Conservation (phyloP, 2,329 filamentous ascomycete species). For the Fusarium pilosicola region DNA sequence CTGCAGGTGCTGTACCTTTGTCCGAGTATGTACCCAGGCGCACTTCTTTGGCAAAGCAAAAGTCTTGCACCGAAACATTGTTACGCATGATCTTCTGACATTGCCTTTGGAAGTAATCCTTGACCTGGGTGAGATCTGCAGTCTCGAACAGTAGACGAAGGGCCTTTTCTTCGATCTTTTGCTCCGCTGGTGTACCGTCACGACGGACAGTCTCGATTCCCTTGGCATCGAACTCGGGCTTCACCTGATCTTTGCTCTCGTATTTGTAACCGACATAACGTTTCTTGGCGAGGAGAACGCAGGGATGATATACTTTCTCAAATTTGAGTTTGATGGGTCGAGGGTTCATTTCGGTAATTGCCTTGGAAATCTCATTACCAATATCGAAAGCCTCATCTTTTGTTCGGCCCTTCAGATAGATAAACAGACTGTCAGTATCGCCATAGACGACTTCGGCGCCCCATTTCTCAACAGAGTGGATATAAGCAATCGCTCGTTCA, state of each 20-base stretch:
- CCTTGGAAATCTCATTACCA: conserved; percentile 89
- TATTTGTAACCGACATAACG: conserved; percentile 99
- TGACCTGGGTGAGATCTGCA: conserved; percentile 87
- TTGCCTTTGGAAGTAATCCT: conserved; percentile 88
- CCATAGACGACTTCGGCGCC: conserved; percentile 97
- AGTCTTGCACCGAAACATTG: conserved; percentile 89
- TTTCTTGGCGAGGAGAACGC: conserved; percentile 94
- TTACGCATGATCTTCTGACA: conserved; percentile 94
- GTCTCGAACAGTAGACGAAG: conserved; percentile 91
- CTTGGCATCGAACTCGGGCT: conserved; percentile 95
- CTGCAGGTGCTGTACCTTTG: conserved; percentile 81
- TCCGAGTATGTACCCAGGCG: conserved; percentile 86
- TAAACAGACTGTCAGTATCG: conserved; percentile 94
- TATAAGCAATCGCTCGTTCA: conserved; percentile 90
- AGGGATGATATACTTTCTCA: conserved; percentile 97
- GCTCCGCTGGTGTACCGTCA: conserved; percentile 93
- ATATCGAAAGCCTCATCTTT: conserved; percentile 91
- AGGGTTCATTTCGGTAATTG: conserved; percentile 89
- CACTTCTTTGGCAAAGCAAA: conserved; percentile 94
- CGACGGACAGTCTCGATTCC: conserved; percentile 97
- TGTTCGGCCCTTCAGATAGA: conserved; percentile 87
- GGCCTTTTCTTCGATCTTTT: conserved; percentile 95
- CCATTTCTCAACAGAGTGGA: conserved; percentile 89
- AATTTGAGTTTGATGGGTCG: conserved; percentile 95
- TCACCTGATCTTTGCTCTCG: conserved; percentile 77